phyloP scores from a whole-genome alignment of 2,329 filamentous ascomycete species.

The Mycosphaerelloides madeirae region DNA sequence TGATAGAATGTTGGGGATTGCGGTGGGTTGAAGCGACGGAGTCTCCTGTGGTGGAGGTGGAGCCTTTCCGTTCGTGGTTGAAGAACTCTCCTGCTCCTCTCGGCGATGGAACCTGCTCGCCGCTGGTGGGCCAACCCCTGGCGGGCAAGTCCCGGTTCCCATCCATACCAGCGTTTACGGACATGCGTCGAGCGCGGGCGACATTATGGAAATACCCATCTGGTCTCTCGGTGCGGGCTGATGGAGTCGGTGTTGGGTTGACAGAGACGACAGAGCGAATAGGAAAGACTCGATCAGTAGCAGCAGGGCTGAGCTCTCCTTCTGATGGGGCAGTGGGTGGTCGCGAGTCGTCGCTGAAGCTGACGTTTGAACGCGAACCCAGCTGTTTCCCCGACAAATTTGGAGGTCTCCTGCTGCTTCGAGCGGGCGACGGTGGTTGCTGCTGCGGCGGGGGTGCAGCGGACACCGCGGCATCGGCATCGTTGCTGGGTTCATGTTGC shows the following conservation, averaged over 20 bases:
- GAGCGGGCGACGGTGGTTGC: not conserved
- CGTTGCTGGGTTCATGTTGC: no score
- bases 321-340: constrained; percentile 10
- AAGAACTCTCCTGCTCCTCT: no score
- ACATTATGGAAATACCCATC: constrained; percentile 36
- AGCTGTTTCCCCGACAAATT: constrained; percentile 5
- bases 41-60: constrained; percentile 12
- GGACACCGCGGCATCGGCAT: not conserved
- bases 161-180: constrained; percentile 1
- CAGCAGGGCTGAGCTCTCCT: constrained; percentile 37
- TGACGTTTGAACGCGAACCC: constrained; percentile 3
- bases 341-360: constrained; percentile 1
- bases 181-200: constrained; percentile 19
- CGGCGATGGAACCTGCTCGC: no score
- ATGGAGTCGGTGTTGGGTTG: constrained; percentile 48
- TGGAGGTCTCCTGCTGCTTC: not conserved
- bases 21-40: constrained; percentile 3
- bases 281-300: constrained; percentile 67
- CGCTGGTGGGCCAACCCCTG: no score
- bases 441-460: not conserved
- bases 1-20: constrained; percentile 13
- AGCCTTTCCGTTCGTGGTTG: constrained; percentile 10
- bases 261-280: constrained; percentile 74
- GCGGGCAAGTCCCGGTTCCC: no score
- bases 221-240: constrained; percentile 14